Conservation (phyloP, 495 filamentous ascomycete species). For the Pseudomonodictys pantanalensis region DNA sequence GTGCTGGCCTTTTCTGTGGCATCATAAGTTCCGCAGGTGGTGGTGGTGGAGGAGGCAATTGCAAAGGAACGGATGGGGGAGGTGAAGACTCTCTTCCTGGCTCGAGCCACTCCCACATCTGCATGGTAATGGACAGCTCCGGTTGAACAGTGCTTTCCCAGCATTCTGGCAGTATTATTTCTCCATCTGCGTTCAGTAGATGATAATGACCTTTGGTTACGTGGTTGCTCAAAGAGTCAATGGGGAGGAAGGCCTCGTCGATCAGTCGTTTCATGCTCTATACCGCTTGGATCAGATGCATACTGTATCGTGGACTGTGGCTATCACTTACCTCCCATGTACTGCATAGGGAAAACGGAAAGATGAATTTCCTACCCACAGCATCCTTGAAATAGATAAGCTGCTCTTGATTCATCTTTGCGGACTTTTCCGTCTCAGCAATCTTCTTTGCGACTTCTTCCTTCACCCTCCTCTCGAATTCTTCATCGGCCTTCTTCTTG, state of each 20-base stretch:
- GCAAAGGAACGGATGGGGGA: no score
- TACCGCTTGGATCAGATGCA: not conserved
- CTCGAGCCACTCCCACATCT: slow-evolving; percentile 86
- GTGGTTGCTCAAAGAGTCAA: slow-evolving; percentile 71
- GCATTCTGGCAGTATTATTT: slow-evolving; percentile 76
- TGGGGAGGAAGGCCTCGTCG: slow-evolving; percentile 75
- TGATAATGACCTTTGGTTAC: slow-evolving; percentile 80
- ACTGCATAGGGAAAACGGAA: slow-evolving; percentile 71
- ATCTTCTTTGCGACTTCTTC: slow-evolving; percentile 20
- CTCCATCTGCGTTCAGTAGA: slow-evolving; percentile 72
- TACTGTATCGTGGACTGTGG: not conserved
- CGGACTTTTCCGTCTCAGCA: slow-evolving; percentile 33
- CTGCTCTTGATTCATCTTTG: slow-evolving; percentile 45
- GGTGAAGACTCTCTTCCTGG: slow-evolving; percentile 44
- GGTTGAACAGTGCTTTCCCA: slow-evolving; percentile 81
- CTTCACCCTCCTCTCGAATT: slow-evolving; percentile 19
- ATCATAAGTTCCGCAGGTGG: no score
- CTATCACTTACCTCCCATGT: slow-evolving; percentile 67
- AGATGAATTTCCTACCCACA: slow-evolving; percentile 79
- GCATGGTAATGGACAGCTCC: slow-evolving; percentile 84
- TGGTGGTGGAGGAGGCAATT: no score
- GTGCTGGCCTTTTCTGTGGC: no score
- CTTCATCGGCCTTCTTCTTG: not conserved
- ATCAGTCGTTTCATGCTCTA: slow-evolving; percentile 52
- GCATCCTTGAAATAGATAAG: slow-evolving; percentile 79